Conservation (phyloP, 2,329 filamentous ascomycete species). For the Cladosporium velox region DNA sequence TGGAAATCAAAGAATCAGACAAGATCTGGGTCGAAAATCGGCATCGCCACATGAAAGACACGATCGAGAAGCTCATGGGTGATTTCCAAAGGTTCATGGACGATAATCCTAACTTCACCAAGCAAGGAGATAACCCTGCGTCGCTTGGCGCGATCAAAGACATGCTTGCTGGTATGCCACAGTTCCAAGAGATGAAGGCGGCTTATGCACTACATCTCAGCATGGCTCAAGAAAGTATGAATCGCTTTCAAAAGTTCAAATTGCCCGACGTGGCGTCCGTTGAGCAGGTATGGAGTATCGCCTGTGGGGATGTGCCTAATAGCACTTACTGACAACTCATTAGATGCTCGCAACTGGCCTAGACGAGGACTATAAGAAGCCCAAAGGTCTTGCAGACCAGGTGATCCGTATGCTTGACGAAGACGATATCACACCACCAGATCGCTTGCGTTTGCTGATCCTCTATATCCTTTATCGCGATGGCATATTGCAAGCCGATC, state of each 20-base stretch:
- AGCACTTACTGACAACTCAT: neutral
- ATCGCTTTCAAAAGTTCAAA: conserved; percentile 81
- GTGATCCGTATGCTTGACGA: conserved; percentile 88
- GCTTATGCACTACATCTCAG: conserved; percentile 90
- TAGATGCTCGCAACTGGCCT: conserved; percentile 82
- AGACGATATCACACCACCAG: conserved; percentile 67
- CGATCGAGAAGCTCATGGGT: conserved; percentile 86
- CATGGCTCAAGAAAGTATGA: conserved; percentile 98
- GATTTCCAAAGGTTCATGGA: conserved; percentile 92
- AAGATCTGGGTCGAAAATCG: conserved; percentile 94
- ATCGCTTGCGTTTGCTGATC: conserved; percentile 81
- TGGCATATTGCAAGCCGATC: conserved; percentile 79
- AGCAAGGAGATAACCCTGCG: conserved; percentile 57
- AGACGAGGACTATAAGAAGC: conserved; percentile 88
- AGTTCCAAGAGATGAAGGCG: conserved; percentile 95
- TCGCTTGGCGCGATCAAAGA: conserved; percentile 82
- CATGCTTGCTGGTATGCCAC: conserved; percentile 91
- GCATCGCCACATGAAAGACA: conserved; percentile 97
- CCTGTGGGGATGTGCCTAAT: neutral
- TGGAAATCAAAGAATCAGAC: conserved; percentile 88
- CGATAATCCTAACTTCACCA: conserved; percentile 89
- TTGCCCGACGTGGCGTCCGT: conserved; percentile 82
- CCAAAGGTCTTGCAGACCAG: conserved; percentile 84
- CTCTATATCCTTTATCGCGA: conserved; percentile 85
- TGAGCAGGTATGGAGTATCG: conserved; percentile 66